Percentiles rank a stretch among this genome's conserved stretches.
phyloP scores from a whole-genome alignment of 441 rosid species.

The Arabidopsis hybrid region DNA sequence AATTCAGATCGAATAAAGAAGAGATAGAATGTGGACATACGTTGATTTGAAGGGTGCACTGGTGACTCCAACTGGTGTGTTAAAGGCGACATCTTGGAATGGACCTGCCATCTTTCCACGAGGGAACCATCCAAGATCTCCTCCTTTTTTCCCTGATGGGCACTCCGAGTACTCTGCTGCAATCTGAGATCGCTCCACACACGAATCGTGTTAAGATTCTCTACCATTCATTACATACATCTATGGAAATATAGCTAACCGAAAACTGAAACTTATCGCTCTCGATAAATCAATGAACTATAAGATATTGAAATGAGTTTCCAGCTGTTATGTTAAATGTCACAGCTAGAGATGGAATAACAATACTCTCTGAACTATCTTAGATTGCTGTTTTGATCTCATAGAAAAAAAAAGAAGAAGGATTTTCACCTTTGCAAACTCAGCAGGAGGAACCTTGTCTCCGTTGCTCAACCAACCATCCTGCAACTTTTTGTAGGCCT shows the following conservation, averaged over 20 bases:
- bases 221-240: constrained; percentile 4
- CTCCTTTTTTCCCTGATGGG: constrained; percentile 97
- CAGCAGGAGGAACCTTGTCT: constrained; percentile 98
- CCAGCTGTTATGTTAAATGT: background rate
- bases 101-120: constrained; percentile 99
- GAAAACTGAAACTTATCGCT: constrained; percentile 12
- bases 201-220: constrained; percentile 9
- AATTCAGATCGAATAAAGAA: background rate
- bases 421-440: constrained; percentile 82
- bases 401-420: background rate
- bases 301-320: constrained; percentile 18
- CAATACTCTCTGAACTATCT: background rate
- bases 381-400: background rate
- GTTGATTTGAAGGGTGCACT: constrained; percentile 97
- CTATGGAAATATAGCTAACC: background rate
- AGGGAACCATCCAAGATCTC: constrained; percentile 99
- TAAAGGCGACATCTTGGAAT: constrained; percentile 92
- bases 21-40: constrained; percentile 47
- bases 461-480: constrained; percentile 96
- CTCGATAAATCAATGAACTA: background rate
- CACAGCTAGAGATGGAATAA: constrained; percentile 10
- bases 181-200: constrained; percentile 50
- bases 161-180: constrained; percentile 97
- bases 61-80: constrained; percentile 82
- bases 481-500: constrained; percentile 91